Percentiles rank a stretch among this genome's conserved stretches.
These are phyloP conservation scores for Pestalotiopsis sp. DNA, from an alignment of 2,329 filamentous ascomycete species.

Conservation along the genomic window DNA sequence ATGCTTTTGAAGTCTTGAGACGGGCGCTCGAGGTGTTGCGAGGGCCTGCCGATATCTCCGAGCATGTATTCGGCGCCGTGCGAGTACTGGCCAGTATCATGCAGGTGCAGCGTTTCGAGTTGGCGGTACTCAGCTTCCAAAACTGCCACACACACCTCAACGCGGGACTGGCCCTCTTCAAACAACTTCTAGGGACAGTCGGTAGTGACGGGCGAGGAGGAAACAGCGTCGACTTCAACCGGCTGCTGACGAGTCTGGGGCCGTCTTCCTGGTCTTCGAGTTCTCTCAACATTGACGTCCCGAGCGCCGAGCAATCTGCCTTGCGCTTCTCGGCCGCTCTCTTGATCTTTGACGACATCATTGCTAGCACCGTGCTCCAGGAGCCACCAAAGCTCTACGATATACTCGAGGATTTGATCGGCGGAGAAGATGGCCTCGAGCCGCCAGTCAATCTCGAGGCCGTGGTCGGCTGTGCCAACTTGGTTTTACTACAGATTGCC, in stretches of 20 bases:
- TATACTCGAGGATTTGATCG: constrained; percentile 27
- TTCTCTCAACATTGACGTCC: constrained; percentile 19
- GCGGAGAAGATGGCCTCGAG: constrained; percentile 5
- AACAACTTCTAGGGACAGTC: constrained; percentile 24
- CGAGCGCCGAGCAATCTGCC: constrained; percentile 36
- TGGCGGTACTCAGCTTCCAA: constrained; percentile 32
- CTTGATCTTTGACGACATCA: constrained; percentile 36
- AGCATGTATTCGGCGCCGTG: constrained; percentile 23
- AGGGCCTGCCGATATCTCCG: constrained; percentile 16
- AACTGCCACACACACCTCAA: constrained; percentile 36
- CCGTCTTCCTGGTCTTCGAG: constrained; percentile 19
- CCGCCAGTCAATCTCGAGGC: constrained; percentile 21
- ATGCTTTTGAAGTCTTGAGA: constrained; percentile 23
- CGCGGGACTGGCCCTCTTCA: constrained; percentile 34
- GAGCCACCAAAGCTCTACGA: constrained; percentile 31
- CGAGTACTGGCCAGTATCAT: constrained; percentile 35
- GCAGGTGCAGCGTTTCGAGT: constrained; percentile 36
- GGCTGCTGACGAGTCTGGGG: constrained; percentile 20
- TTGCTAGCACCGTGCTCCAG: constrained; percentile 34
- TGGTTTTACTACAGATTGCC: constrained; percentile 22
- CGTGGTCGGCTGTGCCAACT: constrained; percentile 22
- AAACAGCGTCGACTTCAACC: constrained; percentile 16
- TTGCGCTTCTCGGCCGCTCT: constrained; percentile 37
- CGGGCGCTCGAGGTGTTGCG: constrained; percentile 24
- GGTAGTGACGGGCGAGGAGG: neutral